Conservation (phyloP, 768 basidiomycete genomes). For the Asterophora lycoperdoides region DNA sequence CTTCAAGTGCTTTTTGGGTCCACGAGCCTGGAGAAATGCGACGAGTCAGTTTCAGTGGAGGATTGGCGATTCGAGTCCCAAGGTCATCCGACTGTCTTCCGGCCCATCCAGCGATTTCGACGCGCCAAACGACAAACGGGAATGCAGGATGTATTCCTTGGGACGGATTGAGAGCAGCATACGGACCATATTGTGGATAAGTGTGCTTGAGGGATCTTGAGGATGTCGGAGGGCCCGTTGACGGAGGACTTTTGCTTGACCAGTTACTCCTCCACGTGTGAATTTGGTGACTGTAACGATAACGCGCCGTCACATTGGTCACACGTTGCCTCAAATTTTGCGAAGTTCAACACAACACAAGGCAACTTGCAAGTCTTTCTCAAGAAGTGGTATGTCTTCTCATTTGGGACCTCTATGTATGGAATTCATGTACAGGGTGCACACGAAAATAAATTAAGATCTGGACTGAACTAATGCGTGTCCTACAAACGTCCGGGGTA, state of each 20-base stretch:
- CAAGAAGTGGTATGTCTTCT: no score
- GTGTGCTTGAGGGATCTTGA: conserved; percentile 41
- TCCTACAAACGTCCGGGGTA: conserved; percentile 7
- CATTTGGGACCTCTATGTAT: neutral
- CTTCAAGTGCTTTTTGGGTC: conserved; percentile 99
- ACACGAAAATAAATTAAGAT: conserved; percentile 1
- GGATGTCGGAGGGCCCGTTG: conserved; percentile 42
- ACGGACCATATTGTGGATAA: conserved; percentile 46
- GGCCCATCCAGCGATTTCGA: conserved; percentile 36
- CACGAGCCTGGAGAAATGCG: conserved; percentile 65
- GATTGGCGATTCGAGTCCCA: conserved; percentile 13
- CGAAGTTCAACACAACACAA: no score
- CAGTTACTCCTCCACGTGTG: conserved; percentile 29
- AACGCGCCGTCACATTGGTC: conserved; percentile 5
- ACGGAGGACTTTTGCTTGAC: conserved; percentile 33
- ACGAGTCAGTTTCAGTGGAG: conserved; percentile 22
- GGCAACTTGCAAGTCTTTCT: neutral
- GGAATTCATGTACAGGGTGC: neutral
- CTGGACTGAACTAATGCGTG: neutral
- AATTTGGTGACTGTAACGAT: conserved; percentile 23
- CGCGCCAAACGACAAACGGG: conserved; percentile 17
- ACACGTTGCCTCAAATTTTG: neutral
- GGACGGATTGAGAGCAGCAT: conserved; percentile 18
- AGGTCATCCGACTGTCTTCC: conserved; percentile 35
- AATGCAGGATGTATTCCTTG: conserved; percentile 19